phyloP scores from a whole-genome alignment of 2,329 filamentous ascomycete genomes.

The Coniochaeta pulveracea region DNA sequence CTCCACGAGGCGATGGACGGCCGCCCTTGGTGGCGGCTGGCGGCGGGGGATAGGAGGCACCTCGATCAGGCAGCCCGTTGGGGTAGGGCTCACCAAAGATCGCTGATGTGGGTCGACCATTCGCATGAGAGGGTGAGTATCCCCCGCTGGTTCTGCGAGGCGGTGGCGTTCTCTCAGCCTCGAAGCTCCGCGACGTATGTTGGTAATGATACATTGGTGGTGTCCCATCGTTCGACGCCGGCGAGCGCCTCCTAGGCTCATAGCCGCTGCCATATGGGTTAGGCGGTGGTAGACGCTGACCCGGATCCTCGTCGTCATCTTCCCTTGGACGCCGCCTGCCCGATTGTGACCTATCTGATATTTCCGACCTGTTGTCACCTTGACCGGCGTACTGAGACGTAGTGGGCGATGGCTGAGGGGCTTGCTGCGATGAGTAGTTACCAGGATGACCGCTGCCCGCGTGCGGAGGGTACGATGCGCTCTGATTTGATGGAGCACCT shows the following conservation, averaged over 20 bases:
- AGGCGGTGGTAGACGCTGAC: constrained; percentile 30
- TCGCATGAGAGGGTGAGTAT: no score
- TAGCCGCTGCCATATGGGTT: constrained; percentile 23
- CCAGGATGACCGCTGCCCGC: no score
- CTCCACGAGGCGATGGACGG: neutral
- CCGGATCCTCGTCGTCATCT: constrained; percentile 27
- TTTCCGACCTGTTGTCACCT: no score
- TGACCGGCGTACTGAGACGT: constrained; percentile 22
- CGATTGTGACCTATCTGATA: constrained; percentile 21
- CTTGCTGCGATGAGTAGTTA: constrained; percentile 9
- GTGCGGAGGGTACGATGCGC: constrained; percentile 11
- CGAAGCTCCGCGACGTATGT: constrained; percentile 18
- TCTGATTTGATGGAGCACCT: constrained; percentile 8
- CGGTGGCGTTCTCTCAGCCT: constrained; percentile 22
- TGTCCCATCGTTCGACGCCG: neutral
- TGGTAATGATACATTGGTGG: constrained; percentile 16
- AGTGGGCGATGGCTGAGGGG: constrained; percentile 23
- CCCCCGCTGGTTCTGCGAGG: constrained; percentile 24
- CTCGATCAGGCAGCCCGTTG: neutral
- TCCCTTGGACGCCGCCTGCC: constrained; percentile 24
- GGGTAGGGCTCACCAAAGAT: neutral
- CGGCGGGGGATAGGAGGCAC: neutral
- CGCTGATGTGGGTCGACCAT: constrained; percentile 15
- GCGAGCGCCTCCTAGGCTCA: constrained; percentile 8
- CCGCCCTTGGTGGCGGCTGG: neutral